A percentile compares a stretch with the other conserved stretches of the same genome.
Conservation (phyloP, 2,329 filamentous ascomycete species). For the Aspergillus luchuensis region DNA sequence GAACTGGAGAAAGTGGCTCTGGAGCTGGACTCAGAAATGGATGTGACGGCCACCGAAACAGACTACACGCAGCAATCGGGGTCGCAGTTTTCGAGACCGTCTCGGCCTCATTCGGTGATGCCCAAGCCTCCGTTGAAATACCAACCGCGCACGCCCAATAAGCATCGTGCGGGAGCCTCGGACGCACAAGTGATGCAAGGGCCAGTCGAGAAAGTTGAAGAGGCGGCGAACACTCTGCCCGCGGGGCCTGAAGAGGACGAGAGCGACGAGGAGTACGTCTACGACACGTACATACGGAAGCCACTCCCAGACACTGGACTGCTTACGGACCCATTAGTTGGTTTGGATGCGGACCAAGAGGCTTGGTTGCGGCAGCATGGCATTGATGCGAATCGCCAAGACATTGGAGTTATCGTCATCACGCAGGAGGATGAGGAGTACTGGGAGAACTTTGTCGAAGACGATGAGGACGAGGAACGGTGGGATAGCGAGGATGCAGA, state of each 20-base stretch:
- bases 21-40: conserved; percentile 41
- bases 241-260: conserved; percentile 39
- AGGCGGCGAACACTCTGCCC: not conserved
- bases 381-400: conserved; percentile 35
- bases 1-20: conserved; percentile 48
- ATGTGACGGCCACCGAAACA: conserved; percentile 18
- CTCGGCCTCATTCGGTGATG: conserved; percentile 15
- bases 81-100: not conserved
- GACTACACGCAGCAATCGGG: conserved; percentile 1
- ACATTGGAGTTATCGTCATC: conserved; percentile 47
- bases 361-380: conserved; percentile 30
- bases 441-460: conserved; percentile 59
- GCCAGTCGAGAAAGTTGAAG: not conserved
- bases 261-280: conserved; percentile 59
- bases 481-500: conserved; percentile 65
- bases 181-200: conserved; percentile 11
- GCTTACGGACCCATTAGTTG: conserved; percentile 39
- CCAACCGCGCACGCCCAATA: conserved; percentile 38
- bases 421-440: conserved; percentile 51
- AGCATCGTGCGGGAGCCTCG: conserved; percentile 20
- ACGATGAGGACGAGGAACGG: conserved; percentile 56
- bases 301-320: conserved; percentile 38
- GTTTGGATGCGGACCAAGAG: conserved; percentile 30
- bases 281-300: conserved; percentile 62
- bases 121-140: conserved; percentile 40